phyloP scores from a whole-genome alignment of 1,284 basidiomycete species.

The Ceratobasidium sp. region DNA sequence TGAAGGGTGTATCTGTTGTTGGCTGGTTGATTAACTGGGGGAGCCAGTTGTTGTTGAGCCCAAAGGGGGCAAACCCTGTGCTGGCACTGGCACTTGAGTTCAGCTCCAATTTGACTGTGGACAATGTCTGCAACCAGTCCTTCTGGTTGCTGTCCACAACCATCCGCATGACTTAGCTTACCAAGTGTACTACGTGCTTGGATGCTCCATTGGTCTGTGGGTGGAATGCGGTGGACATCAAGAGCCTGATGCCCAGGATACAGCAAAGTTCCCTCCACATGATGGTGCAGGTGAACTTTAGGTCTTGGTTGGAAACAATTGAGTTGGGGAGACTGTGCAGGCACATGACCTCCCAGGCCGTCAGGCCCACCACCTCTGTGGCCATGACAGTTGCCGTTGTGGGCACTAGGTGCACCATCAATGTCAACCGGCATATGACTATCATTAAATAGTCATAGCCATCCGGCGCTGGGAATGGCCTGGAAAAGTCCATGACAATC shows the following conservation, averaged over 20 bases:
- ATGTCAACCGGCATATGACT: slow-evolving; percentile 59
- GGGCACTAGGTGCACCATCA: slow-evolving; percentile 59
- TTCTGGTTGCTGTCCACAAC: slow-evolving; percentile 57
- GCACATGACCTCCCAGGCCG: slow-evolving; percentile 59
- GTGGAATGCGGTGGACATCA: slow-evolving; percentile 64
- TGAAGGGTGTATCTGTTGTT: not conserved
- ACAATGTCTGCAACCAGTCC: slow-evolving; percentile 60
- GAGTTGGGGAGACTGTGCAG: slow-evolving; percentile 60
- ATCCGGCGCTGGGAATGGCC: slow-evolving; percentile 58
- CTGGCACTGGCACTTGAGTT: slow-evolving; percentile 54
- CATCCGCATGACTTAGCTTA: slow-evolving; percentile 59
- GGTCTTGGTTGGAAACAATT: slow-evolving; percentile 63
- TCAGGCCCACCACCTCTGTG: slow-evolving; percentile 60
- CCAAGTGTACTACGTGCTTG: slow-evolving; percentile 57
- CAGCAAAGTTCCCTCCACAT: slow-evolving; percentile 60
- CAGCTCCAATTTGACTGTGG: slow-evolving; percentile 60
- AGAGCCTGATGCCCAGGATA: slow-evolving; percentile 58
- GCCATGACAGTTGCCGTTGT: slow-evolving; percentile 56
- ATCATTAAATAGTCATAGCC: slow-evolving; percentile 59
- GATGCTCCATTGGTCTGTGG: slow-evolving; percentile 64
- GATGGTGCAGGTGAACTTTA: slow-evolving; percentile 57
- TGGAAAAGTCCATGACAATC: slow-evolving; percentile 64
- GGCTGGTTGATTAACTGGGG: slow-evolving; percentile 48
- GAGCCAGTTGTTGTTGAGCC: slow-evolving; percentile 55
- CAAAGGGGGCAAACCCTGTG: slow-evolving; percentile 59